phyloP scores from a whole-genome alignment of 2,329 filamentous ascomycete species.

The Sporothrix schenckii region DNA sequence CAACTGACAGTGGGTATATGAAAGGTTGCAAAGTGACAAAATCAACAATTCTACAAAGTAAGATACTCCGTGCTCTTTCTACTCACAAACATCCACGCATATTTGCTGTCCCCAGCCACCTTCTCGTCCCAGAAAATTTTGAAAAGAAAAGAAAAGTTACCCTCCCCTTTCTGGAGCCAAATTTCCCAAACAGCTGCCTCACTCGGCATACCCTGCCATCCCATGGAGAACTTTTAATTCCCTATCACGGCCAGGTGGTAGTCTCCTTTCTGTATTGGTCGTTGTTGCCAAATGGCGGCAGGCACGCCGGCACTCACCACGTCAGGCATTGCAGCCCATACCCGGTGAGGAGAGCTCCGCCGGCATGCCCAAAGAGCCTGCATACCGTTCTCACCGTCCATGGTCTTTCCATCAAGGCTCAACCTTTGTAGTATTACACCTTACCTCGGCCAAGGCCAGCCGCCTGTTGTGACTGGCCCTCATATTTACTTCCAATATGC shows the following conservation, averaged over 20 bases:
- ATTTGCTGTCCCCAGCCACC: not conserved
- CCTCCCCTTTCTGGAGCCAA: not conserved
- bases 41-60: too few species aligned
- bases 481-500: not conserved
- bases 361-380: not conserved
- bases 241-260: conserved; percentile 6
- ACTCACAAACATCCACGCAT: too few species aligned
- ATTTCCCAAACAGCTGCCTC: not conserved
- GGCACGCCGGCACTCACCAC: conserved; percentile 6
- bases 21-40: too few species aligned
- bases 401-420: not conserved
- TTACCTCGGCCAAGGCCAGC: conserved; percentile 9
- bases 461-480: not conserved
- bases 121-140: not conserved
- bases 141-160: not conserved
- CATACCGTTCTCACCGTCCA: not conserved
- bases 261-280: conserved; percentile 23
- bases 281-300: not conserved
- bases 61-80: too few species aligned
- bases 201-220: not conserved
- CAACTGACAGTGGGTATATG: too few species aligned
- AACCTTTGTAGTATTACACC: not conserved
- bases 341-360: conserved; percentile 3
- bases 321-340: not conserved
- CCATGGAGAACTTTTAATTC: not conserved